Percentiles rank a stretch among this genome's conserved stretches.
phyloP scores from a whole-genome alignment of 768 basidiomycete species.

The Mycena latifolia region DNA sequence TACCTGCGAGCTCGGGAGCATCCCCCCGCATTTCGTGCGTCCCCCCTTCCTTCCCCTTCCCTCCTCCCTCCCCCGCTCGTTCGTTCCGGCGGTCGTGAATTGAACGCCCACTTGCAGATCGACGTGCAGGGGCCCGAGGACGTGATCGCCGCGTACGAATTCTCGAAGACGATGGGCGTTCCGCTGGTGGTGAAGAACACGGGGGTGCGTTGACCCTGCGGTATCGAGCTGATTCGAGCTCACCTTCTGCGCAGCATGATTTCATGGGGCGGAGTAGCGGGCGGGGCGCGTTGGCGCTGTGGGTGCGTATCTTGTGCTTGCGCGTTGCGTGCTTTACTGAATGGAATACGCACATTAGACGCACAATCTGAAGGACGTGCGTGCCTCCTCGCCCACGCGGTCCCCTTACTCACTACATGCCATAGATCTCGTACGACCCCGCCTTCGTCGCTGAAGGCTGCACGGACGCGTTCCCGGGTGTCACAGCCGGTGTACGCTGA shows the following conservation, averaged over 20 bases:
- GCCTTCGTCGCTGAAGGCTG: constrained; percentile 54
- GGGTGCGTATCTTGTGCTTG: constrained; percentile 47
- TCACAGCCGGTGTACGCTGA: constrained; percentile 52
- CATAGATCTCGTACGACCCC: constrained; percentile 50
- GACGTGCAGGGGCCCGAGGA: constrained; percentile 56
- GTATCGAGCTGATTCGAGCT: neutral
- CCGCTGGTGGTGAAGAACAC: constrained; percentile 65
- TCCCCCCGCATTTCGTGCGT: constrained; percentile 52
- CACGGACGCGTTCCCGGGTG: constrained; percentile 41
- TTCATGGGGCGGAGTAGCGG: constrained; percentile 63
- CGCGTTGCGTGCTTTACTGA: too few species aligned
- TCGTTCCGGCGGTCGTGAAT: too few species aligned
- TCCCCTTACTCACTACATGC: neutral
- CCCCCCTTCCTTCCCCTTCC: too few species aligned
- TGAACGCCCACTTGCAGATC: too few species aligned
- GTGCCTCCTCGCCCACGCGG: neutral
- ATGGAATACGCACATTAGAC: constrained; percentile 44
- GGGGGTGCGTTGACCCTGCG: constrained; percentile 50
- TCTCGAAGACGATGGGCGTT: constrained; percentile 51
- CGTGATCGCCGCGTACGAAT: constrained; percentile 57
- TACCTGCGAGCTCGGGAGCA: constrained; percentile 52
- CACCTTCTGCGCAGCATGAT: constrained; percentile 58
- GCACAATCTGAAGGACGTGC: constrained; percentile 55
- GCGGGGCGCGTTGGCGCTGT: constrained; percentile 56
- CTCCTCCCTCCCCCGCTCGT: too few species aligned